Evolutionary conservation across 306 rosid genomes (phyloP), one percentile per base, ranked within the genome.

Genomic region (Trichosanthes truncata): DNA sequence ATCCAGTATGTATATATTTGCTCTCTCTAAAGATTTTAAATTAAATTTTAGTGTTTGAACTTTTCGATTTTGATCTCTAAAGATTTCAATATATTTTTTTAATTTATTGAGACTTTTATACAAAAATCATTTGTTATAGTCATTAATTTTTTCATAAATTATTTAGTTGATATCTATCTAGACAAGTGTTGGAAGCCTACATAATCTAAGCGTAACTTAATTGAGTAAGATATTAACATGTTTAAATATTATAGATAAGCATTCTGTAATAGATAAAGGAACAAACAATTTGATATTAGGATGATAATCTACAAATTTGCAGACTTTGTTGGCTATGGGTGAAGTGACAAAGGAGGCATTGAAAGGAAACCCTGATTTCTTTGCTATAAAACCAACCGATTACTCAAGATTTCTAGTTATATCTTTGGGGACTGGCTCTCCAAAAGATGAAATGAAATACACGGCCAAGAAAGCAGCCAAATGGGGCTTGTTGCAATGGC

Each of bases 401-500:
- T 87, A 87, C 15, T 76, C 78, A 0, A 63, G 88, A 6, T 87
- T 86, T 66, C 57, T 89, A 76, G 89, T 87, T 26, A 82, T 91
- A 74, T 91, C 96, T 0, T 51, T 91, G 38, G 93, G 96, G 63
- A 87, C 91, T 26, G 96, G 96, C 9, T 41, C 87, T 40, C 88
- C 83, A 10, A 86, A 91, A 83, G 17, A 1, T 6, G 91, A 86
- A 74, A 18, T 7, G 31, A 87, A 85, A 77, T 83, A 80, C 85
- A 80, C 43, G n/a, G 90, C 93, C 0, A 10, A n/a, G 1, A 48
- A 57, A 0, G 96, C 90, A 23, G 88, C 93, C 0, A 57, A 81
- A 3, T 91, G 96, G 96, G 93, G 96, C 5, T 10, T 82, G n/a
- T 49, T 91, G n/a, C 61, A 74, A 4, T 91, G 96, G 96, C 53